These are phyloP conservation scores for Allium cepa DNA, from an alignment of 106 monocot genomes.

Conservation along the genomic window DNA sequence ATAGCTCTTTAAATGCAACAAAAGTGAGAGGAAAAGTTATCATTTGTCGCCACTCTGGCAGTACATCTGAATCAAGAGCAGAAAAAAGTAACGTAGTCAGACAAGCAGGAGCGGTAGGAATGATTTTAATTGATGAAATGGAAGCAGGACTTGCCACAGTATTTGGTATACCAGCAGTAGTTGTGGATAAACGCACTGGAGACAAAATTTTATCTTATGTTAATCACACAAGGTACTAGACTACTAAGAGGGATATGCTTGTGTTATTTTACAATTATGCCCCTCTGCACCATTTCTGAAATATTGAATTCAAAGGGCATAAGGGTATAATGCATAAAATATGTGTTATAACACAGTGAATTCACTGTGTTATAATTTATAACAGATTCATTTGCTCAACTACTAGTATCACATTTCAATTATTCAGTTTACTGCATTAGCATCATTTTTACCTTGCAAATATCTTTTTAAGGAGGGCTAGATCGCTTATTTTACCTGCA, in stretches of 20 bases:
- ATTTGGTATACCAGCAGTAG: slow-evolving; percentile 54
- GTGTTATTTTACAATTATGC: too few relatives aligned
- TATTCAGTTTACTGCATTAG: background rate
- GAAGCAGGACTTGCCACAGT: slow-evolving; percentile 56
- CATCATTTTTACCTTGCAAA: background rate
- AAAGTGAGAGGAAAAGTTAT: slow-evolving; percentile 68
- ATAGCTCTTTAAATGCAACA: slow-evolving; percentile 68
- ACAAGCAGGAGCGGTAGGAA: slow-evolving; percentile 72
- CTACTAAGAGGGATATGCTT: too few relatives aligned
- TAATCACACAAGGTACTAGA: slow-evolving; percentile 51
- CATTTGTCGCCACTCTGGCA: slow-evolving; percentile 44
- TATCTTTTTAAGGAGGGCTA: slow-evolving; percentile 33
- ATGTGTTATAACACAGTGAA: too few relatives aligned
- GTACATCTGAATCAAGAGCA: slow-evolving; percentile 50
- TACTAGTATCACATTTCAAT: background rate
- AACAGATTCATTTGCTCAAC: background rate
- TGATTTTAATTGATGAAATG: slow-evolving; percentile 75
- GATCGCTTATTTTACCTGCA: slow-evolving; percentile 43
- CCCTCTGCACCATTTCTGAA: too few relatives aligned
- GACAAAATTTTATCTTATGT: slow-evolving; percentile 48
- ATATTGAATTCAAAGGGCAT: too few relatives aligned
- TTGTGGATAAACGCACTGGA: slow-evolving; percentile 34
- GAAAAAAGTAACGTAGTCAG: slow-evolving; percentile 49
- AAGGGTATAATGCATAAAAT: too few relatives aligned
- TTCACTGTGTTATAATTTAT: background rate